Base-by-base conservation (phyloP, 805 yeast species). In the Tetrapisispora phaffii region DNA sequence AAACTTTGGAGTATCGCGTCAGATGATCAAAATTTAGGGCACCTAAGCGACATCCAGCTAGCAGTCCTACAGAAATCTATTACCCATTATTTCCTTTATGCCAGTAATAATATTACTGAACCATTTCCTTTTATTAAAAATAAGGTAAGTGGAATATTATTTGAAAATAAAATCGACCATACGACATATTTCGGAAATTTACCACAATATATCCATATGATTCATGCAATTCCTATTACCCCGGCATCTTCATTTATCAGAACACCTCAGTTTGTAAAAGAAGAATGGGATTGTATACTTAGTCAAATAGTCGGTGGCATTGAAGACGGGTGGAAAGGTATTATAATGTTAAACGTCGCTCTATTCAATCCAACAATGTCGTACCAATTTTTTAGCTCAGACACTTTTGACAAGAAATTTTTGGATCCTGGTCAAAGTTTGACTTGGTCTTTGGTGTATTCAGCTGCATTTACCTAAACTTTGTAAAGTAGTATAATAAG, bases 341-440 rank as follows among this genome's bases (percentile, higher is more conserved):
- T 83, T 5, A 69, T 88, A 42, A 76, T 80, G 70, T 69, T 85
- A 41, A 86, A 88, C 59, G 70, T 74, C 44, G 96, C 95, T 0
- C 66, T 89, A 17, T 75, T 65, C 55, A 85, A 88, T 57, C 89
- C 96, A 1, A 53, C 60, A 31, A 46, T 72, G 1, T 72, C 94
- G 0, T 86, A 79, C 58, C 51, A 65, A 2, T 87, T 76, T 64
- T 86, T 85, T 59, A 59, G 80, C 1, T 58, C 75, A 29, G 53
- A 68, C 6, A 67, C 66, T 45, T 88, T 85, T 73, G 58, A 69
- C 38, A 66, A 68, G n/a, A 55, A 61, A 3, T 74, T 72, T 51
- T 74, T 89, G 40, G 97, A 89, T 56, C 76, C 77, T 46, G 97
- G 97, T 2, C 90, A 87, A 72, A 80, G 90, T 23, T 68, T 80